Evolutionary conservation across 805 yeast genomes (phyloP), one percentile per base, ranked within the genome.

Genomic region (Metschnikowia picachoensis): DNA sequence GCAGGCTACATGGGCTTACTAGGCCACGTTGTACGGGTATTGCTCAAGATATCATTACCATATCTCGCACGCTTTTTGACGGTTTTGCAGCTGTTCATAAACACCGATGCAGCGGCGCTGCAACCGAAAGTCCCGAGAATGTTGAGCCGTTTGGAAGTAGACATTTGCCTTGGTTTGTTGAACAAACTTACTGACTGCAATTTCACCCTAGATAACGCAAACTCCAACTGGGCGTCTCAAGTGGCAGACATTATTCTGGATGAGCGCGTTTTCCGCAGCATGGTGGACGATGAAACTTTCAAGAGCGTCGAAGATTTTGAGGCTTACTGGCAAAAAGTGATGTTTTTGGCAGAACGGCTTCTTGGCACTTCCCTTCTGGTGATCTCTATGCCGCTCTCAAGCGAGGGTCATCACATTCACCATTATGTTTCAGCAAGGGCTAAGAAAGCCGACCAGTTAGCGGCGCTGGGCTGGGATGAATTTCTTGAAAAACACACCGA

Each of bases 291-390:
- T 37, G 16, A 16, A 12, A 38, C 44, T 10, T 35, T 35, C 12
- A 20, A 25, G 27, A 31, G 35, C 7, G 51, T 51, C 14, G 56
- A 53, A 3, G 57, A 50, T 5, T 65, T 65, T 35, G 41, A 44
- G 7, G 60, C 52, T 29, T 33, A 41, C 3, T 66, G 72, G 72
- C 38, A 48, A 27, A 65, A 58, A 43, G 41, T 58, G 8, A 54
- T 55, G 40, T 61, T 53, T 32, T 37, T 61, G 25, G 46, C 57
- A 7, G 58, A 52, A 31, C 64, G 68, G 67, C 30, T 63, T 10
- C 48, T 61, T 14, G 41, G 41, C 31, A 27, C 44, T 2, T 47
- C 48, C 1, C 36, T 56, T 2, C 48, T 20, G 25, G 25, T 5
- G 7, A 5, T 20, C 7, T 20, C 25, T 4, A 7, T 3, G 7